Percentiles rank a stretch among this genome's conserved stretches.
Conservation (phyloP, 2,329 filamentous ascomycete genomes). For the Scortechinia acanthostroma region DNA sequence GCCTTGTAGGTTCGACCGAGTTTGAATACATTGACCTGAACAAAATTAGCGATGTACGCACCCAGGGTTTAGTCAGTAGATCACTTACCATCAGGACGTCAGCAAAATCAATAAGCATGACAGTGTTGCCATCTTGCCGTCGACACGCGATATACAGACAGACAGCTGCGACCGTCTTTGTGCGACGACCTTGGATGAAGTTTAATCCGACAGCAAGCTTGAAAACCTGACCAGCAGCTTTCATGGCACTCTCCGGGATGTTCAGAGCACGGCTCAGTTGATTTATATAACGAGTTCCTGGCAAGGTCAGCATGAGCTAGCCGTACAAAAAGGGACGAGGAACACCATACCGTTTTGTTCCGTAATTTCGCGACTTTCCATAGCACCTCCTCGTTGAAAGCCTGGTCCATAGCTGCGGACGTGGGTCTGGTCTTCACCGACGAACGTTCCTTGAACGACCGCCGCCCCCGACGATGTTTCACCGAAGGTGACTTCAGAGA, state of each 20-base stretch:
- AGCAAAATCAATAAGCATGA: conserved; percentile 69
- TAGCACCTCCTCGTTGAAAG: conserved; percentile 17
- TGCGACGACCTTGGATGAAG: conserved; percentile 58
- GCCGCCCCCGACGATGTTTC: conserved; percentile 61
- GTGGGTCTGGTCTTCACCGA: conserved; percentile 59
- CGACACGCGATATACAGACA: conserved; percentile 64
- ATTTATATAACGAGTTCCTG: conserved; percentile 20
- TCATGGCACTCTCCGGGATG: conserved; percentile 30
- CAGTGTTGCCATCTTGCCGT: conserved; percentile 47
- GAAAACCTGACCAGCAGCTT: conserved; percentile 41
- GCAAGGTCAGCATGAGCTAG: conserved; percentile 21
- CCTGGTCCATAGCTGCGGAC: conserved; percentile 40
- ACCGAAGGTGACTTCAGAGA: conserved; percentile 64
- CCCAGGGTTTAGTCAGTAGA: not conserved
- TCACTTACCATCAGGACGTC: conserved; percentile 31
- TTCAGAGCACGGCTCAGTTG: conserved; percentile 24
- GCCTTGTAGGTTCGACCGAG: conserved; percentile 63
- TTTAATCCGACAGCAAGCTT: conserved; percentile 44
- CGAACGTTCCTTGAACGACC: conserved; percentile 62
- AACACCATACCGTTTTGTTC: not conserved
- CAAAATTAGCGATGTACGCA: not conserved
- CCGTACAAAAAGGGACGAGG: conserved; percentile 11
- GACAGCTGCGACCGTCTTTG: conserved; percentile 58
- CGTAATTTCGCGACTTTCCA: conserved; percentile 1
- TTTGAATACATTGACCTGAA: conserved; percentile 61